Evolutionary conservation across 2,329 filamentous ascomycete species (phyloP).

Genomic region (Alternaria ventricosa): DNA sequence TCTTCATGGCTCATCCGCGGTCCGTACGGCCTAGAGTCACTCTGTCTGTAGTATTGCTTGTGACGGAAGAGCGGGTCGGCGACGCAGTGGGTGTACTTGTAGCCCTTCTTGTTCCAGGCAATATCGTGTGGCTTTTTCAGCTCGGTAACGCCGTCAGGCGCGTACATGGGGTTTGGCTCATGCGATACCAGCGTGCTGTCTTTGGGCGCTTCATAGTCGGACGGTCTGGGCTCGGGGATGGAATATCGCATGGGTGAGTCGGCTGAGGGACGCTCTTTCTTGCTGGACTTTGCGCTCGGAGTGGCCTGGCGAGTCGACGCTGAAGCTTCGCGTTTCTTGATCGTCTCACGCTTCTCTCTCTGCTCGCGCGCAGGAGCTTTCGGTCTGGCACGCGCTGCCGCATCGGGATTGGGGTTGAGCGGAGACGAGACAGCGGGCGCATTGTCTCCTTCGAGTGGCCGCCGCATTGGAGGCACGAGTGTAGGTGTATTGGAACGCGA

Average conservation of each 20-base stretch:
- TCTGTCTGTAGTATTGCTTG: conserved; percentile 86
- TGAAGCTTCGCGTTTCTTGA: conserved; percentile 61
- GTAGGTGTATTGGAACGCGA: conserved; percentile 48
- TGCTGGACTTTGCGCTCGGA: conserved; percentile 48
- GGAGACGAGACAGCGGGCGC: conserved; percentile 75
- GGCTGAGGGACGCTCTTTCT: conserved; percentile 44
- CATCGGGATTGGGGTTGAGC: conserved; percentile 68
- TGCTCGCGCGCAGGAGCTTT: conserved; percentile 50
- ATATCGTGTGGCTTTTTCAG: conserved; percentile 59
- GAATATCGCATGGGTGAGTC: conserved; percentile 60
- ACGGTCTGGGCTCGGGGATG: conserved; percentile 54
- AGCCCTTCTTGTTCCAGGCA: conserved; percentile 72
- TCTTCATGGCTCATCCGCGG: conserved; percentile 93
- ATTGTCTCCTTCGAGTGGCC: conserved; percentile 72
- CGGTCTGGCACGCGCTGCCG: conserved; percentile 51
- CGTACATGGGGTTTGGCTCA: conserved; percentile 54
- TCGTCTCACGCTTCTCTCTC: conserved; percentile 60
- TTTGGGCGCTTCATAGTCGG: conserved; percentile 58
- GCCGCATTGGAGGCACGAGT: conserved; percentile 63
- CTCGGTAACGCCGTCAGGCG: conserved; percentile 51
- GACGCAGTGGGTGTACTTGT: conserved; percentile 89
- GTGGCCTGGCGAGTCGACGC: conserved; percentile 48
- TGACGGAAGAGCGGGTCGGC: conserved; percentile 87
- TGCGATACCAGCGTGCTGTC: conserved; percentile 55
- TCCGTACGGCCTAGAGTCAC: conserved; percentile 82